Evolutionary conservation across 2,329 filamentous ascomycete species (phyloP).

Genomic region (Fusarium torreyae): DNA sequence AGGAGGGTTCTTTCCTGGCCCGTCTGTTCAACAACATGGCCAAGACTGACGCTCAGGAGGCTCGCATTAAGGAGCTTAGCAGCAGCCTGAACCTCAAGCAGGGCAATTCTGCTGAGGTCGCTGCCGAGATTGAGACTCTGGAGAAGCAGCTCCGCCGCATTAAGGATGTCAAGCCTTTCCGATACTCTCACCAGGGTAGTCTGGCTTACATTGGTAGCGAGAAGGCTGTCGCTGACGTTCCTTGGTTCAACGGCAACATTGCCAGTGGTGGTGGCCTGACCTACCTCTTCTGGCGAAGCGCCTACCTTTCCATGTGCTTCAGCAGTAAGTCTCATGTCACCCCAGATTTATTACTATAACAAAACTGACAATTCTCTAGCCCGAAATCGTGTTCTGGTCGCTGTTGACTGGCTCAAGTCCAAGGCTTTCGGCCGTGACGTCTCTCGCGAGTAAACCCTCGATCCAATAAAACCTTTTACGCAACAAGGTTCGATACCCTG

Average conservation of each 20-base stretch:
- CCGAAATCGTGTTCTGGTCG: conserved; percentile 93
- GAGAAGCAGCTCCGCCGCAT: conserved; percentile 90
- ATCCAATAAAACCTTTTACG: conserved; percentile 42
- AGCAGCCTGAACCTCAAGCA: conserved; percentile 72
- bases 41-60: conserved; percentile 88
- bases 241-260: conserved; percentile 97
- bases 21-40: conserved; percentile 99
- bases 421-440: conserved; percentile 97
- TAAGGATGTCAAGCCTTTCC: conserved; percentile 97
- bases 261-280: conserved; percentile 94
- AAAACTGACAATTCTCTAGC: conserved; percentile 64
- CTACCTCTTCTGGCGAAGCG: conserved; percentile 98
- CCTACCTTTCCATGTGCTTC: conserved; percentile 99
- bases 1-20: conserved; percentile 96
- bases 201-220: conserved; percentile 98
- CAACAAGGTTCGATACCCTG: conserved; percentile 47
- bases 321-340: conserved; percentile 80
- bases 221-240: conserved; percentile 96
- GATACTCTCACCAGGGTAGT: conserved; percentile 98
- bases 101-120: conserved; percentile 76
- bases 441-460: conserved; percentile 76
- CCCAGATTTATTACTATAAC: not conserved
- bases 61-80: conserved; percentile 79
- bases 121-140: conserved; percentile 83
- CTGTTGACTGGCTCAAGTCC: conserved; percentile 96